A percentile compares a stretch with the other conserved stretches of the same genome.
Conservation (phyloP, 2,329 filamentous ascomycete species). For the Pseudofabraea citricarpa region DNA sequence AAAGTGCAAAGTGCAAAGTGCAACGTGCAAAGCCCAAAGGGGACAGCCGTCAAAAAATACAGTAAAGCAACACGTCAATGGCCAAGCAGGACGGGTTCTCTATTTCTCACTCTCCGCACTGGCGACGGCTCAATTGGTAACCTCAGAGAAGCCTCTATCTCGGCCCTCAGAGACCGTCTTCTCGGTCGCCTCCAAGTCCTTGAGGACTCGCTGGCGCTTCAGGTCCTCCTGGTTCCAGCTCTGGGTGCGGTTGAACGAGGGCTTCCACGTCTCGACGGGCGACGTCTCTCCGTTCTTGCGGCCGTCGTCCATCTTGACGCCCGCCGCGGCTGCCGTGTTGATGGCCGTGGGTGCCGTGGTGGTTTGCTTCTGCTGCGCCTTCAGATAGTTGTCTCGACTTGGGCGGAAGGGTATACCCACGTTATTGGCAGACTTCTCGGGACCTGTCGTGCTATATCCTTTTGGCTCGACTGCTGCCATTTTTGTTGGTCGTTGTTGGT, state of each 20-base stretch:
- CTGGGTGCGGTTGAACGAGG: slow-evolving; percentile 15
- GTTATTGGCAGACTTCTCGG: background rate
- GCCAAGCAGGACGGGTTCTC: too few relatives aligned
- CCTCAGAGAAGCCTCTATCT: too few relatives aligned
- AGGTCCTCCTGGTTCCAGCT: slow-evolving; percentile 24
- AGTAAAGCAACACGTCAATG: too few relatives aligned
- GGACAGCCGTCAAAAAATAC: too few relatives aligned
- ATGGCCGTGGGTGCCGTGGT: background rate
- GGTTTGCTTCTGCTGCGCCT: background rate
- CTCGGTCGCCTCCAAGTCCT: slow-evolving; percentile 11
- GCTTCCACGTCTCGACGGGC: slow-evolving; percentile 18
- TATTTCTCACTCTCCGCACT: too few relatives aligned
- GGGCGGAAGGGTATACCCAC: background rate
- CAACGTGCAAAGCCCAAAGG: too few relatives aligned
- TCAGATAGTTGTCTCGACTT: background rate
- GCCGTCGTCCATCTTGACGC: too few relatives aligned
- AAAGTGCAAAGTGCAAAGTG: too few relatives aligned
- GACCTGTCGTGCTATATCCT: background rate
- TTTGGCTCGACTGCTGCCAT: background rate
- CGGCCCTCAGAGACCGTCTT: too few relatives aligned
- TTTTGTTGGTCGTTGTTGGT: background rate
- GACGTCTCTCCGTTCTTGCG: background rate
- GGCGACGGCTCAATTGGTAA: too few relatives aligned
- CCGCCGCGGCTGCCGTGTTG: background rate
- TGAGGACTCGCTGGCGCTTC: slow-evolving; percentile 17